Conservation (phyloP, 257 asterid species). For the Avicennia marina region DNA sequence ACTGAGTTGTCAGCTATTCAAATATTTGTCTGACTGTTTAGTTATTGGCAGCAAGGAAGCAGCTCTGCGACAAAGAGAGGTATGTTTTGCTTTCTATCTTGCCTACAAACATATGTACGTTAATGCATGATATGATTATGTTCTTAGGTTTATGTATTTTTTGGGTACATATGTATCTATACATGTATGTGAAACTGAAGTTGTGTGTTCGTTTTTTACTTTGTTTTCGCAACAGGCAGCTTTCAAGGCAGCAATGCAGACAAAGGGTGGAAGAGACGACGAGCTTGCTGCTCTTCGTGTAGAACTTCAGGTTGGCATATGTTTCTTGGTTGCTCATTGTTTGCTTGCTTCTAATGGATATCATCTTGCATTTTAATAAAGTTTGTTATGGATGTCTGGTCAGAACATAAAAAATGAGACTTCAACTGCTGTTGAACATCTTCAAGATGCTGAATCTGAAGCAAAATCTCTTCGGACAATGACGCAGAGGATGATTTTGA, state of each 20-base stretch:
- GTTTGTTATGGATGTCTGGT: slow-evolving; percentile 23
- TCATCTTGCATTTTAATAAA: slow-evolving; percentile 17
- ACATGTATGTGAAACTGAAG: not conserved
- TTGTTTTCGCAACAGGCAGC: slow-evolving; percentile 62
- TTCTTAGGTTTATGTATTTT: no score
- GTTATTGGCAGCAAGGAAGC: slow-evolving; percentile 91
- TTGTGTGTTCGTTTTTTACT: slow-evolving; percentile 1
- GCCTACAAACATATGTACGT: not conserved
- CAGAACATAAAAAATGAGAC: slow-evolving; percentile 81
- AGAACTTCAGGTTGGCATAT: slow-evolving; percentile 65
- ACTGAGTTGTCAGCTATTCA: slow-evolving; percentile 19
- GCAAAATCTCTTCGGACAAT: slow-evolving; percentile 81
- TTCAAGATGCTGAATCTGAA: slow-evolving; percentile 93
- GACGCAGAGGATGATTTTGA: slow-evolving; percentile 97
- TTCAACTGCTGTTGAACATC: slow-evolving; percentile 62
- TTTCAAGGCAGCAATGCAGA: slow-evolving; percentile 76
- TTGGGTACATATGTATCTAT: not conserved
- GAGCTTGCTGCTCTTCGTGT: slow-evolving; percentile 68
- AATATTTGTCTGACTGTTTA: slow-evolving; percentile 33
- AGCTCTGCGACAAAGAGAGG: slow-evolving; percentile 96
- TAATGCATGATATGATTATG: no score
- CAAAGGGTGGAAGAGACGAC: slow-evolving; percentile 78
- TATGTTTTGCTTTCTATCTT: slow-evolving; percentile 10
- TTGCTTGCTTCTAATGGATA: slow-evolving; percentile 13
- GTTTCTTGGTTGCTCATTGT: not conserved